Percentiles rank a stretch among this genome's conserved stretches.
These are phyloP conservation scores for Hypoxylon sp. DNA, from an alignment of 2,329 filamentous ascomycete genomes.

Conservation along the genomic window DNA sequence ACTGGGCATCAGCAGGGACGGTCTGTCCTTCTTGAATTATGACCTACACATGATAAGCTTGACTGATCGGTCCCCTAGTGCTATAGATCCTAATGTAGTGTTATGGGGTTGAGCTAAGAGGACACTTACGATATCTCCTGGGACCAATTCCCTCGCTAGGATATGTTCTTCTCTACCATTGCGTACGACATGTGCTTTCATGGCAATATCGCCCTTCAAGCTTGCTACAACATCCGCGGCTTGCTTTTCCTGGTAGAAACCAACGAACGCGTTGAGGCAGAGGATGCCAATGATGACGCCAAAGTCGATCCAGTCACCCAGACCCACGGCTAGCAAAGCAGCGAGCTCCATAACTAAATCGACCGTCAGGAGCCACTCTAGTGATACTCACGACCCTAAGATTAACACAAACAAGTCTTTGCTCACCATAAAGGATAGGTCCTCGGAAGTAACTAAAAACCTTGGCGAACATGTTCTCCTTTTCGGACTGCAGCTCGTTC, in stretches of 20 bases:
- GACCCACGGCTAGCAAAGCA: slow-evolving; percentile 79
- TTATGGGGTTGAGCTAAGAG: not conserved
- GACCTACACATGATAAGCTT: slow-evolving; percentile 61
- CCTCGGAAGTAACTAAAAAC: slow-evolving; percentile 80
- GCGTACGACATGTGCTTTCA: slow-evolving; percentile 78
- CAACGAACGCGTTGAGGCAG: slow-evolving; percentile 80
- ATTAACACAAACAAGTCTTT: not conserved
- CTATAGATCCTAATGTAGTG: not conserved
- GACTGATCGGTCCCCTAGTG: not conserved
- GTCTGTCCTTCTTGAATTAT: slow-evolving; percentile 80
- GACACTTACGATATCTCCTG: slow-evolving; percentile 78
- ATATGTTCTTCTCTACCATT: slow-evolving; percentile 78
- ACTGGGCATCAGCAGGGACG: slow-evolving; percentile 77
- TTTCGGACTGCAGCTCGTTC: slow-evolving; percentile 79
- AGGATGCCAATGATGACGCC: slow-evolving; percentile 84
- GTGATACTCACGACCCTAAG: not conserved
- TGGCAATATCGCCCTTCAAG: slow-evolving; percentile 83
- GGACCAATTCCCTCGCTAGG: slow-evolving; percentile 80
- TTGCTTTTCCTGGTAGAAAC: slow-evolving; percentile 87
- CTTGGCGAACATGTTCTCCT: slow-evolving; percentile 78
- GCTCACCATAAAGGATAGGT: slow-evolving; percentile 79
- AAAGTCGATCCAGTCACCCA: slow-evolving; percentile 82
- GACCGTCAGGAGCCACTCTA: slow-evolving; percentile 23
- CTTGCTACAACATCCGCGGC: slow-evolving; percentile 82
- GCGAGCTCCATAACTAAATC: slow-evolving; percentile 80